A percentile compares a stretch with the other conserved stretches of the same genome.
These are phyloP conservation scores for Protomyces inouyei DNA, from an alignment of 1,139 yeast species.

Conservation along the genomic window DNA sequence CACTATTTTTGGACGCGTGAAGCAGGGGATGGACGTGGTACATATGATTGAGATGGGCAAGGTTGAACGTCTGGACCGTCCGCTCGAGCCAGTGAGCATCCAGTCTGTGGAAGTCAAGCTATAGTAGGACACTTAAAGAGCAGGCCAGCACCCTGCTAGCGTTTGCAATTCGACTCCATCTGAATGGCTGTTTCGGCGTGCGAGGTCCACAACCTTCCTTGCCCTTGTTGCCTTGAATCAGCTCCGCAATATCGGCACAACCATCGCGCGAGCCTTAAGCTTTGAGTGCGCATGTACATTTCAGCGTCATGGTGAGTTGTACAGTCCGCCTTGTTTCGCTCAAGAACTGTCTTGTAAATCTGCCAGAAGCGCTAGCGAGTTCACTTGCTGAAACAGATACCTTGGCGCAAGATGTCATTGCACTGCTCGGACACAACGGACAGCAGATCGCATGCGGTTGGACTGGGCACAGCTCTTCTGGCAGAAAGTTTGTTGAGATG, in stretches of 20 bases:
- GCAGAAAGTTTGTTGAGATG: slow-evolving; percentile 43
- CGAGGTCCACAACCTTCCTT: too few relatives aligned
- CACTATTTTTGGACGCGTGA: slow-evolving; percentile 59
- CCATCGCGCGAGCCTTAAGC: too few relatives aligned
- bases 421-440: slow-evolving; percentile 45
- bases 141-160: too few relatives aligned
- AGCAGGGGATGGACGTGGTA: slow-evolving; percentile 41
- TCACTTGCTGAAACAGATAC: slow-evolving; percentile 53
- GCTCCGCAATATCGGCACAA: too few relatives aligned
- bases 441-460: slow-evolving; percentile 60
- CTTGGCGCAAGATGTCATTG: slow-evolving; percentile 56
- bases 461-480: slow-evolving; percentile 61
- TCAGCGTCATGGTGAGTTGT: not conserved
- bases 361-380: slow-evolving; percentile 52
- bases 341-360: slow-evolving; percentile 54
- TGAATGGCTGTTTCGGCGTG: too few relatives aligned
- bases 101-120: slow-evolving; percentile 26
- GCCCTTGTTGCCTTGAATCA: too few relatives aligned
- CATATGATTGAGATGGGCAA: slow-evolving; percentile 38
- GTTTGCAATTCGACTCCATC: too few relatives aligned
- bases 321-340: slow-evolving; percentile 41
- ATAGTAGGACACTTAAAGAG: not conserved
- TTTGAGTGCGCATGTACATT: too few relatives aligned
- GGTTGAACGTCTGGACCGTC: slow-evolving; percentile 39
- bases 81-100: slow-evolving; percentile 39